These are phyloP conservation scores for Colletotrichum sp. DNA, from an alignment of 2,329 filamentous ascomycete species.

Conservation along the genomic window DNA sequence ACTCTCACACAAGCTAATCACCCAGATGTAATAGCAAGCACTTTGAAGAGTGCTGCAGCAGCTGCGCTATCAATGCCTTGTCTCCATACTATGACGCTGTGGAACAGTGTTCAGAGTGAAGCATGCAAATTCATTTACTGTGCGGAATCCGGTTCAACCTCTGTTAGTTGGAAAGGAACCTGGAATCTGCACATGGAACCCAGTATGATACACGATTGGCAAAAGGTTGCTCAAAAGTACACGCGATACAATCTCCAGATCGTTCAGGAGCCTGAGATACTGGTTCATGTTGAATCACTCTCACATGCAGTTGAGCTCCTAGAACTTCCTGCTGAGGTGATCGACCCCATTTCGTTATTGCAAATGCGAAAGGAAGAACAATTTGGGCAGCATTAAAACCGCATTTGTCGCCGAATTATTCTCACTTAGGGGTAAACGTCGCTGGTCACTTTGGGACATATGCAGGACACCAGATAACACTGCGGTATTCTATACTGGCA, in stretches of 20 bases:
- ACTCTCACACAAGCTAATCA: constrained; percentile 23
- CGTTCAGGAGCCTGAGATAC: background rate
- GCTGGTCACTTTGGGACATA: background rate
- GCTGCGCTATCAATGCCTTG: constrained; percentile 32
- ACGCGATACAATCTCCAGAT: background rate
- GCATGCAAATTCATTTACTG: constrained; percentile 39
- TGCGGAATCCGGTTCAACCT: background rate
- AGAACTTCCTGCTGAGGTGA: background rate
- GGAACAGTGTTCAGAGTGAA: constrained; percentile 32
- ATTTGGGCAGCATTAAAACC: background rate
- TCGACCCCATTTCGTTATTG: background rate
- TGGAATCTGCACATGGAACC: background rate
- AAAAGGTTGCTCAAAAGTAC: background rate
- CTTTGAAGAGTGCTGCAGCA: constrained; percentile 27
- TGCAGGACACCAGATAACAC: background rate
- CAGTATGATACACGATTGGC: background rate
- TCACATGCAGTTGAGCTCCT: background rate
- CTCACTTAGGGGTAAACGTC: background rate
- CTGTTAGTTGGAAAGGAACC: background rate
- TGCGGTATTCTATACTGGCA: background rate
- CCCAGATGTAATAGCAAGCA: constrained; percentile 21
- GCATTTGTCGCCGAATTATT: background rate
- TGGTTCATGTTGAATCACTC: background rate
- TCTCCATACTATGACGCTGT: constrained; percentile 35
- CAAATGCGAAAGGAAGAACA: background rate